These are phyloP conservation scores for Tolypocladium guangdongense DNA, from an alignment of 2,329 filamentous ascomycete species.

Conservation along the genomic window DNA sequence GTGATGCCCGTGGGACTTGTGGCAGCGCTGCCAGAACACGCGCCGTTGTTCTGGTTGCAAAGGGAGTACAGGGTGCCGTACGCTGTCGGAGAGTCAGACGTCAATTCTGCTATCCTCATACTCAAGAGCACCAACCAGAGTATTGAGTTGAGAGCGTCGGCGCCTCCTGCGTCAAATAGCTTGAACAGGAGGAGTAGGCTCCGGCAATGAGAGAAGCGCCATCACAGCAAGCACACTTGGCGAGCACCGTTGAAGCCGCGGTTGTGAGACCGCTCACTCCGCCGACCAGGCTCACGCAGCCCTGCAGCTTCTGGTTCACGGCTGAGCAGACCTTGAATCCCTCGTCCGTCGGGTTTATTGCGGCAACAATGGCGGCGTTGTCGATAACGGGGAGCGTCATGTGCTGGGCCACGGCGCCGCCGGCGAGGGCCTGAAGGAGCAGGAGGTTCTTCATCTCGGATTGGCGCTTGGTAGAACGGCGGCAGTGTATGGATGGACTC, in stretches of 20 bases:
- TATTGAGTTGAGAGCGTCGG: constrained; percentile 10
- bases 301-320: constrained; percentile 9
- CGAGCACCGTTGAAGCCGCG: constrained; percentile 11
- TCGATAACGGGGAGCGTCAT: constrained; percentile 9
- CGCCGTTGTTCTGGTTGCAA: constrained; percentile 4
- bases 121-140: constrained; percentile 11
- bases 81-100: constrained; percentile 6
- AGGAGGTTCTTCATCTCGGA: constrained; percentile 13
- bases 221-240: constrained; percentile 18
- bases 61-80: constrained; percentile 14
- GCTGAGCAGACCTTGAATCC: constrained; percentile 14
- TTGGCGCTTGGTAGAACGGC: neutral
- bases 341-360: constrained; percentile 12
- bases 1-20: neutral
- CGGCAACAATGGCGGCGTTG: constrained; percentile 11
- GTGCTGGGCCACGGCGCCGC: constrained; percentile 15
- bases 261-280: constrained; percentile 12
- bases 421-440: constrained; percentile 11
- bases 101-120: neutral
- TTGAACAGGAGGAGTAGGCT: constrained; percentile 17
- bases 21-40: neutral
- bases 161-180: constrained; percentile 14
- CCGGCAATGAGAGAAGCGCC: constrained; percentile 10
- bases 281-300: constrained; percentile 13
- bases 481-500: neutral